Conservation (phyloP, 2,329 filamentous ascomycete species). For the Hyphodiscus sp. region DNA sequence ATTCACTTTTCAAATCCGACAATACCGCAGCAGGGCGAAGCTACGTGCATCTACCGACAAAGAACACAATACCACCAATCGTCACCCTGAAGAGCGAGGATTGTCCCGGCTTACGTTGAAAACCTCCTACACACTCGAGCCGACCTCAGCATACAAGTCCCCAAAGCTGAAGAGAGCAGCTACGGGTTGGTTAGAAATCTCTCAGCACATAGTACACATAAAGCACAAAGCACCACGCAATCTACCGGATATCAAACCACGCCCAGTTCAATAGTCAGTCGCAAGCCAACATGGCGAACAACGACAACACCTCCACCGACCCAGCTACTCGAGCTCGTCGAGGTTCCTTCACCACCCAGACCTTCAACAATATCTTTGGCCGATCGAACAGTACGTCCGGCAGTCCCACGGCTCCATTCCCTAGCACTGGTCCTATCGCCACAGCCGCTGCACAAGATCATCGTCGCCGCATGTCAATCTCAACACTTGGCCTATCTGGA, state of each 20-base stretch:
- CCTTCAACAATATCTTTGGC: conserved; percentile 45
- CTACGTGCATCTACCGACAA: conserved; percentile 7
- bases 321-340: conserved; percentile 36
- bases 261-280: neutral
- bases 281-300: conserved; percentile 35
- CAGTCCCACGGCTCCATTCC: conserved; percentile 39
- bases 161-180: conserved; percentile 23
- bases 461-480: conserved; percentile 67
- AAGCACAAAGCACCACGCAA: neutral
- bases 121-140: neutral
- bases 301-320: conserved; percentile 34
- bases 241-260: neutral
- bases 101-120: conserved; percentile 8
- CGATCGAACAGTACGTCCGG: conserved; percentile 44
- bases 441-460: conserved; percentile 46
- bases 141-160: neutral
- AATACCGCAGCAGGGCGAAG: neutral
- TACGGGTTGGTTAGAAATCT: conserved; percentile 17
- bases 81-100: conserved; percentile 1
- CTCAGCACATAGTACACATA: conserved; percentile 3
- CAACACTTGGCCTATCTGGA: conserved; percentile 67
- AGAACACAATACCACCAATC: conserved; percentile 7
- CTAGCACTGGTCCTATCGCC: conserved; percentile 41
- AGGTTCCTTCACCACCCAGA: conserved; percentile 37
- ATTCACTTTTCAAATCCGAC: neutral